A percentile compares a stretch with the other conserved stretches of the same genome.
These are phyloP conservation scores for Myrica gale DNA, from an alignment of 306 rosid species.

Conservation along the genomic window DNA sequence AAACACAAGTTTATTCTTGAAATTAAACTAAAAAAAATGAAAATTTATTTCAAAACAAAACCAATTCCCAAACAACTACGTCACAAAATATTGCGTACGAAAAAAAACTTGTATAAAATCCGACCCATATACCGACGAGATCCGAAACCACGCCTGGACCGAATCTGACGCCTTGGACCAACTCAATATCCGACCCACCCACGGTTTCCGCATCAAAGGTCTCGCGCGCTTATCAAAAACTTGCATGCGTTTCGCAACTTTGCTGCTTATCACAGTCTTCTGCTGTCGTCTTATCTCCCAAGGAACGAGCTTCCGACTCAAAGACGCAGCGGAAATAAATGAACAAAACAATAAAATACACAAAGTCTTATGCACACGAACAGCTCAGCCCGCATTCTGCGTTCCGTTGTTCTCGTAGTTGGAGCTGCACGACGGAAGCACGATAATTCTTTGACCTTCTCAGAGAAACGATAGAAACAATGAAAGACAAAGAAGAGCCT, in stretches of 20 bases:
- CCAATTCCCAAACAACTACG: too few relatives aligned
- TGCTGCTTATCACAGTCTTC: slow-evolving; percentile 11
- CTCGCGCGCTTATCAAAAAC: neutral
- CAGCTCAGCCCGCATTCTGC: slow-evolving; percentile 14
- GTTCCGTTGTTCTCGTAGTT: slow-evolving; percentile 26
- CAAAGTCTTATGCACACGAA: neutral
- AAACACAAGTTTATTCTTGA: too few relatives aligned
- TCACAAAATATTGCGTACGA: too few relatives aligned
- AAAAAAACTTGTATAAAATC: too few relatives aligned
- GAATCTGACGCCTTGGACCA: too few relatives aligned
- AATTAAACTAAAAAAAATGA: too few relatives aligned
- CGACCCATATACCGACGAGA: too few relatives aligned
- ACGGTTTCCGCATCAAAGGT: slow-evolving; percentile 7
- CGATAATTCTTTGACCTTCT: neutral
- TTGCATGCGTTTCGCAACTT: neutral
- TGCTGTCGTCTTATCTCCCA: neutral
- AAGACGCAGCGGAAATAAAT: too few relatives aligned
- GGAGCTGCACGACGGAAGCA: slow-evolving; percentile 1
- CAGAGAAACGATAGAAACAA: too few relatives aligned
- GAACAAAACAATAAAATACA: too few relatives aligned
- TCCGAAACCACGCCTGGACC: too few relatives aligned
- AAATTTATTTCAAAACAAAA: too few relatives aligned
- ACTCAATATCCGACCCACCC: neutral
- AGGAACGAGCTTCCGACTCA: neutral
- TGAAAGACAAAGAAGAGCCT: neutral